Evolutionary conservation across 192 early-diverging fungal species (phyloP).

Genomic region (Umbelopsis ramanniana): DNA sequence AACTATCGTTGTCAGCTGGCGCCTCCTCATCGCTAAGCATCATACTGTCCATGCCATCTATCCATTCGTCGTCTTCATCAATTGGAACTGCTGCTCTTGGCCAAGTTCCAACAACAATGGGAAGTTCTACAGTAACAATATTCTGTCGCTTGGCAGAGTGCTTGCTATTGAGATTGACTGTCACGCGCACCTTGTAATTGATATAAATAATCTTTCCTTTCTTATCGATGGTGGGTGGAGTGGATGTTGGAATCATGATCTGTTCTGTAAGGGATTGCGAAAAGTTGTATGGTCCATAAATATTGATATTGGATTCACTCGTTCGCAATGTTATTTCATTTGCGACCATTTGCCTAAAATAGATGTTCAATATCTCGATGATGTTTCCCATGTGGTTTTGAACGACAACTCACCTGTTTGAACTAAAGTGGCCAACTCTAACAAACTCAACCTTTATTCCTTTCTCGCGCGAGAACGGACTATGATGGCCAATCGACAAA

Average conservation of each 20-base stretch:
- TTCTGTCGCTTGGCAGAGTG: neutral
- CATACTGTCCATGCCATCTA: neutral
- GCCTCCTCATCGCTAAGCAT: constrained; percentile 2
- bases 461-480: constrained; percentile 19
- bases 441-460: constrained; percentile 28
- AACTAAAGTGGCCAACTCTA: constrained; percentile 27
- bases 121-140: constrained; percentile 29
- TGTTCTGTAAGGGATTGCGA: constrained; percentile 29
- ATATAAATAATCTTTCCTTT: constrained; percentile 27
- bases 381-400: neutral
- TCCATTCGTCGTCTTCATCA: constrained; percentile 43
- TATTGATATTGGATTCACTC: constrained; percentile 22
- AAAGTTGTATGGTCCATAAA: constrained; percentile 16
- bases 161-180: constrained; percentile 14
- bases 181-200: constrained; percentile 36
- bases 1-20: constrained; percentile 12
- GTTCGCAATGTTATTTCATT: constrained; percentile 26
- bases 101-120: constrained; percentile 42
- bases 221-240: constrained; percentile 32
- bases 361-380: neutral
- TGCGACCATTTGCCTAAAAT: constrained; percentile 10
- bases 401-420: constrained; percentile 24
- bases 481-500: constrained; percentile 19
- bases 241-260: constrained; percentile 36
- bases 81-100: constrained; percentile 42